Evolutionary conservation across 257 asterid genomes (phyloP).

Genomic region (Cinchona pubescens): DNA sequence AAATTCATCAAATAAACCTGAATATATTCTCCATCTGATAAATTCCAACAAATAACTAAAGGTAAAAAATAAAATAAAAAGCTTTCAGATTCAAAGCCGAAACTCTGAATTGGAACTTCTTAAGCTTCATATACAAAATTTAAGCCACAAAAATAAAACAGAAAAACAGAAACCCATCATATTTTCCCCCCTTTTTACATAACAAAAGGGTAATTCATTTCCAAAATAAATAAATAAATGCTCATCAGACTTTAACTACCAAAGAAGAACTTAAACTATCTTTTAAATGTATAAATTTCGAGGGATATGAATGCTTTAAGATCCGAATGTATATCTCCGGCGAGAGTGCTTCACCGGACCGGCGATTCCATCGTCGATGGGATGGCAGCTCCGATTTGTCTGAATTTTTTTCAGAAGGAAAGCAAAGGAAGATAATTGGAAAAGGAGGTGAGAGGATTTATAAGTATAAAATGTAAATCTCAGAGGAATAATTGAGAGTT

Average conservation of each 20-base stretch:
- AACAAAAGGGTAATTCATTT: not conserved
- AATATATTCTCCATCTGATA: not conserved
- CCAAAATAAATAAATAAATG: no score
- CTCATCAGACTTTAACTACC: not conserved
- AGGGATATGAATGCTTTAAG: slow-evolving; percentile 20
- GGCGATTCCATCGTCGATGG: slow-evolving; percentile 22
- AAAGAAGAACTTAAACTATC: not conserved
- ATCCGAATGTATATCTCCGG: slow-evolving; percentile 30
- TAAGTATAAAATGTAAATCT: not conserved
- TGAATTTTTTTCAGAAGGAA: not conserved
- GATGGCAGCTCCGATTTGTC: not conserved
- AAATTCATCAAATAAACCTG: not conserved
- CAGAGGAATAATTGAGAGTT: not conserved
- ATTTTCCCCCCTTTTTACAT: not conserved
- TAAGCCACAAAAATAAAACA: not conserved
- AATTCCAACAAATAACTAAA: no score
- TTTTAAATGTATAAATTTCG: not conserved
- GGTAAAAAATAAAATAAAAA: not conserved
- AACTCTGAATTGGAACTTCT: not conserved
- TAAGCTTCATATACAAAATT: not conserved
- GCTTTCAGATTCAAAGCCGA: not conserved
- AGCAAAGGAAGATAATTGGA: not conserved
- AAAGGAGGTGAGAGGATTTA: slow-evolving; percentile 1
- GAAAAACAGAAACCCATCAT: not conserved
- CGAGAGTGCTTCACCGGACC: slow-evolving; percentile 31